A percentile compares a stretch with the other conserved stretches of the same genome.
Conservation (phyloP, 805 yeast species). For the Sugiyamaella valdiviana region DNA sequence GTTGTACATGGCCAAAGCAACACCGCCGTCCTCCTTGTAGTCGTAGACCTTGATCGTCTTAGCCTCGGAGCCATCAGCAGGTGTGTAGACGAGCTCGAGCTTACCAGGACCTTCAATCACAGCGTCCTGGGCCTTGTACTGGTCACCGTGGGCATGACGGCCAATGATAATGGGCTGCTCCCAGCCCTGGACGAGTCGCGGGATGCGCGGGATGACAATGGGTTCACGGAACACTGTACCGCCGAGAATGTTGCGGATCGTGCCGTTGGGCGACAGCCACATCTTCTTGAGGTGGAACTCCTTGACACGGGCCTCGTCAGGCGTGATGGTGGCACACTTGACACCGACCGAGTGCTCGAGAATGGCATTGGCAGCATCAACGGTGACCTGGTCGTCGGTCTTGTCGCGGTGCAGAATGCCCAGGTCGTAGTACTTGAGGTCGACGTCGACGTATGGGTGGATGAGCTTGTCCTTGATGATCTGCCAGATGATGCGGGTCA, state of each 20-base stretch:
- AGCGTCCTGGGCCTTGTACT: constrained; percentile 86
- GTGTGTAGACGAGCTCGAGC: constrained; percentile 69
- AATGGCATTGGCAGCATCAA: constrained; percentile 86
- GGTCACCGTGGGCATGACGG: constrained; percentile 96
- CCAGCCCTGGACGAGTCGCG: constrained; percentile 88
- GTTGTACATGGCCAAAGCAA: constrained; percentile 91
- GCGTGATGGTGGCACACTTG: constrained; percentile 98
- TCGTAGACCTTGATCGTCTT: constrained; percentile 58
- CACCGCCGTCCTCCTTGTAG: constrained; percentile 65
- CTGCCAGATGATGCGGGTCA: constrained; percentile 95
- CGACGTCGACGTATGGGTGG: constrained; percentile 77
- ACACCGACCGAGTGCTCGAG: constrained; percentile 86
- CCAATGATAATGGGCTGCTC: constrained; percentile 94
- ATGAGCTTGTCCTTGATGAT: constrained; percentile 80
- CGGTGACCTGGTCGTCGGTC: constrained; percentile 83
- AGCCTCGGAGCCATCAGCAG: constrained; percentile 53
- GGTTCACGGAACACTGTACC: constrained; percentile 98
- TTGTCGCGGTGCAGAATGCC: constrained; percentile 81
- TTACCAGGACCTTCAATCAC: constrained; percentile 76
- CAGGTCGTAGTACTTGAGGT: constrained; percentile 85
- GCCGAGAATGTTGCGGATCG: constrained; percentile 89
- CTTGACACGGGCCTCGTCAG: constrained; percentile 83
- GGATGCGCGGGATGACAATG: constrained; percentile 81
- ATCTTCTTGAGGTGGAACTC: constrained; percentile 87
- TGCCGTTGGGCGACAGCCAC: constrained; percentile 98